A percentile compares a stretch with the other conserved stretches of the same genome.
Conservation (phyloP, 257 asterid genomes). For the Mitragyna speciosa region DNA sequence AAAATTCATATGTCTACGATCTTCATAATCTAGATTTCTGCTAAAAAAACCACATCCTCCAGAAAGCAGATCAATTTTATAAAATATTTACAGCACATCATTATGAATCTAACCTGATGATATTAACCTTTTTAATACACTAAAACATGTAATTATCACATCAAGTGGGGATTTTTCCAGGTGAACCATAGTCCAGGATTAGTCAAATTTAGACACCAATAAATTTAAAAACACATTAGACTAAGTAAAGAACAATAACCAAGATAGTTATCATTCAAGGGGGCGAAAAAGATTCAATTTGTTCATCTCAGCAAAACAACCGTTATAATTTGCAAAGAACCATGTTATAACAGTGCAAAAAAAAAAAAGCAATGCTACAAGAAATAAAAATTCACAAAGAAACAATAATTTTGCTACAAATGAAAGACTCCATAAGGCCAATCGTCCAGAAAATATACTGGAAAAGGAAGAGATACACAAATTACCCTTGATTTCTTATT, state of each 20-base stretch:
- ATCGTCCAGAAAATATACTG: neutral
- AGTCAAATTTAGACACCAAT: neutral
- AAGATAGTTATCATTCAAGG: neutral
- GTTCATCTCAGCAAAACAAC: neutral
- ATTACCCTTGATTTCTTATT: neutral
- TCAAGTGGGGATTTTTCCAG: neutral
- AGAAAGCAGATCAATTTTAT: neutral
- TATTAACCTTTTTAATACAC: neutral
- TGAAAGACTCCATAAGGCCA: neutral
- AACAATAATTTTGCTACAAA: neutral
- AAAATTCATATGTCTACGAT: neutral
- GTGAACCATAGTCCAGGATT: neutral
- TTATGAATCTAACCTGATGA: neutral
- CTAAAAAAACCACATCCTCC: neutral
- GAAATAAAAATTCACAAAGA: neutral
- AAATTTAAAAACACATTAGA: too few relatives aligned
- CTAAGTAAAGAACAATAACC: neutral
- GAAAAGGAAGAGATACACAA: neutral
- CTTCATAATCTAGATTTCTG: neutral
- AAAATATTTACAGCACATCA: neutral
- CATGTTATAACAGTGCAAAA: neutral
- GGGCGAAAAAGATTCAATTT: neutral
- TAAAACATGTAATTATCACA: neutral
- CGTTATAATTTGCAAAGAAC: neutral
- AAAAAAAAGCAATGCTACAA: neutral